These are phyloP conservation scores for Cladosporium colombiae DNA, from an alignment of 2,329 filamentous ascomycete genomes.

Conservation along the genomic window DNA sequence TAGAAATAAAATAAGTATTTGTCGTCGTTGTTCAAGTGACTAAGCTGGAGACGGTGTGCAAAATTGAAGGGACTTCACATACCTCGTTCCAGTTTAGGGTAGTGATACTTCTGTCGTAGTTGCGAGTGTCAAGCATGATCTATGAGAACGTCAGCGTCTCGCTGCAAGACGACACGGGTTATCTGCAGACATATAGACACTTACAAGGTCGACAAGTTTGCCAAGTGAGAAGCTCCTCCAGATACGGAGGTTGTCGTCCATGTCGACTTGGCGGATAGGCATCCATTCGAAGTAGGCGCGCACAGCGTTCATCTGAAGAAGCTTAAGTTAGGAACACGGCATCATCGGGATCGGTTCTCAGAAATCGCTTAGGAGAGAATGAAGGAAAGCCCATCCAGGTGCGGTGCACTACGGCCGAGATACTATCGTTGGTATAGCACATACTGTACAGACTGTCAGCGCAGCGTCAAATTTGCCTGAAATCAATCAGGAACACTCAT, in stretches of 20 bases:
- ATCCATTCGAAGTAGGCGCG: conserved; percentile 48
- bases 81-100: conserved; percentile 55
- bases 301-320: conserved; percentile 45
- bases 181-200: neutral
- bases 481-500: neutral
- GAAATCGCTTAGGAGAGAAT: neutral
- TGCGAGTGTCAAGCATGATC: conserved; percentile 46
- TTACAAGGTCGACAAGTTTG: conserved; percentile 41
- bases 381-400: neutral
- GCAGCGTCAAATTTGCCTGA: accelerated
- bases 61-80: neutral
- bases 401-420: neutral
- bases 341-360: neutral
- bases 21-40: neutral
- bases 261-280: conserved; percentile 45
- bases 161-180: neutral
- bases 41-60: neutral
- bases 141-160: neutral
- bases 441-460: neutral
- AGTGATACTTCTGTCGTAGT: conserved; percentile 48
- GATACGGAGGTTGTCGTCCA: conserved; percentile 47
- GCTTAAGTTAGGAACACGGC: neutral
- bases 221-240: conserved; percentile 47
- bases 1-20: neutral
- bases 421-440: neutral